Evolutionary conservation across 2,329 filamentous ascomycete species (phyloP), one percentile per base, ranked within the genome.

Genomic region (Paracoccidioides lutzii): DNA sequence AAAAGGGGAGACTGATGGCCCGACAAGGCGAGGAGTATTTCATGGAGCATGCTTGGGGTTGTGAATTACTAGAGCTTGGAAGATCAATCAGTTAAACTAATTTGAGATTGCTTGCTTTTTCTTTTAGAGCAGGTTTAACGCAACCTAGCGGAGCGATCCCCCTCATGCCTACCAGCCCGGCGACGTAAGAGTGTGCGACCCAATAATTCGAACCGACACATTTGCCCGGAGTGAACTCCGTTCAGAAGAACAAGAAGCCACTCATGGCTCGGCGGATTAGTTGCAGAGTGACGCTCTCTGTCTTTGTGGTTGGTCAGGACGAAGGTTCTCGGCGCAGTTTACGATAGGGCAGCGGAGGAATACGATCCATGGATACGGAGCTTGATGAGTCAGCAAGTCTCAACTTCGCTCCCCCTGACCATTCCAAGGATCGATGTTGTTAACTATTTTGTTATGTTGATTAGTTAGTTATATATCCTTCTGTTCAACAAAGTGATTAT

Each of bases 1-100:
- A 96, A 87, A 67, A 97, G 81, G 62, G 90, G 86, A 61, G 91
- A 96, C 61, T 88, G 86, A 74, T 97, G 88, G 63, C 93, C 91
- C 65, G 90, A 94, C 72, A 97, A 84, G 71, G 90, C 91, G 72
- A 98, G 85, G 72, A 97, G 83, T 75, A 98, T 89, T 78, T 98
- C 93, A 81, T 97, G 93, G 71, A 98, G 87, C 93, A 98, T 98
- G 63, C 65, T 73, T 68, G 57, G 30, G 53, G 41, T 32, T 12
- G 50, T 44, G 40, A 33, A 33, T 38, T 28, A 50, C 58, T 57
- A 53, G 12, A 53, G 30, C 43, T 22, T 49, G 28, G 32, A 56
- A 50, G 40, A 37, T 38, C 45, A 40, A 37, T 38, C 45, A 40
- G 59, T 57, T 44, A 1, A 1, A 22, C 22, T 22, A 37, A 49